Conservation (phyloP, 78 protist genomes). For the Monosiga brevicollis region DNA sequence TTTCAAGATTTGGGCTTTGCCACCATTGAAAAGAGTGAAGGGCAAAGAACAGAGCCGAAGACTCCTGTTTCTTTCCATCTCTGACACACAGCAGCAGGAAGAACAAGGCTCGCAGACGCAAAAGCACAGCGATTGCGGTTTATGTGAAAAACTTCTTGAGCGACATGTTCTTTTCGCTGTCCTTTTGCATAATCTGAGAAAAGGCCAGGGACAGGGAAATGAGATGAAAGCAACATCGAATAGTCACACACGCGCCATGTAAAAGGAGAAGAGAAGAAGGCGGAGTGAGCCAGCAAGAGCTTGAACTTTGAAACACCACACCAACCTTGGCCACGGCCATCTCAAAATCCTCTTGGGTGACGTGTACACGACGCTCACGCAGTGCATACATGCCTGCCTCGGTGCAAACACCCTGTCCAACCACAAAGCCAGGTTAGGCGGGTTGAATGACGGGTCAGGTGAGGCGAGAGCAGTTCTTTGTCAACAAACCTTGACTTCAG, state of each 20-base stretch:
- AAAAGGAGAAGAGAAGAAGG: too few relatives aligned
- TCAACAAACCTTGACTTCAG: constrained; percentile 82
- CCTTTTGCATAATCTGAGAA: constrained; percentile 82
- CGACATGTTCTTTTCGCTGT: constrained; percentile 85
- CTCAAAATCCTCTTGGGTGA: constrained; percentile 98
- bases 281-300: too few relatives aligned
- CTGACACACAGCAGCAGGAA: neutral
- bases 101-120: neutral
- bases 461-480: neutral
- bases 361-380: constrained; percentile 97
- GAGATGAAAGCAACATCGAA: too few relatives aligned
- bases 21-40: too few relatives aligned
- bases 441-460: too few relatives aligned
- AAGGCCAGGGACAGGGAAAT: too few relatives aligned
- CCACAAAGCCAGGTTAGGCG: neutral
- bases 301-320: too few relatives aligned
- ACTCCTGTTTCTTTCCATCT: too few relatives aligned
- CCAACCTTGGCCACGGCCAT: constrained; percentile 97
- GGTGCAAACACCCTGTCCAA: constrained; percentile 83
- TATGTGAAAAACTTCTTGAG: constrained; percentile 85
- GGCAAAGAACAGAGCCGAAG: too few relatives aligned
- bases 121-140: neutral
- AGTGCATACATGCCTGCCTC: constrained; percentile 99
- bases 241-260: too few relatives aligned
- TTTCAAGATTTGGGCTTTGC: too few relatives aligned